Base-by-base conservation (phyloP, 1,139 yeast species). In the Candida tetrigidarum region DNA sequence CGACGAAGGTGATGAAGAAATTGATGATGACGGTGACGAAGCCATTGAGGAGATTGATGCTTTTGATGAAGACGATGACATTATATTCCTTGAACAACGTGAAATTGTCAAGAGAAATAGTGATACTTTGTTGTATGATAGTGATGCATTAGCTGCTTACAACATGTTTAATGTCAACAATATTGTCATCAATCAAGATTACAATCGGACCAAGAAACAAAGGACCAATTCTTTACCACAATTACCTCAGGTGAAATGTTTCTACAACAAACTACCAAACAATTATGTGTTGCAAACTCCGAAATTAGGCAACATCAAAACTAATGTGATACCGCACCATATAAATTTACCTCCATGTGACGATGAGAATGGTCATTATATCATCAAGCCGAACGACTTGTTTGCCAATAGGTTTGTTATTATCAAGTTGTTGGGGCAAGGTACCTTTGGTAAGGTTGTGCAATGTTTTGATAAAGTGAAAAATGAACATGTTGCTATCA, bases 371-470 rank as follows among this genome's bases (percentile, higher is more conserved):
- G 97, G 97, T 0, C 95, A 91, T 63, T 90, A 88, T 59, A 78
- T 87, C 40, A 83, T 86, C 32, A 80, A 74, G 45, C 66, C 75
- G 11, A 81, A 83, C 49, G 83, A 83, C 37, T 55, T 65, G 3
- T 84, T 86, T 63, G 86, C 92, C 26, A 80, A 85, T 53, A 72
- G 96, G 41, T 84, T 86, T 56, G 66, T 81, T 20, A 84, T 88
- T 15, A 69, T 79, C 28, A 77, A 84, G 45, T 70, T 90, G 43
- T 71, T 95, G 49, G 99, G 99, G 18, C 98, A 93, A 60, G 99
- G 99, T 6, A 95, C 99, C 0, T 95, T 93, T 71, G 99, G 99
- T 15, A 93, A 92, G 62, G 99, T 95, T 11, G 86, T 91, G 32
- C 83, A 83, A 55, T 87, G 91, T 42, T 69, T 69, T 51, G 92